phyloP scores from a whole-genome alignment of 495 filamentous ascomycete genomes.

The Trichocladium antarcticum region DNA sequence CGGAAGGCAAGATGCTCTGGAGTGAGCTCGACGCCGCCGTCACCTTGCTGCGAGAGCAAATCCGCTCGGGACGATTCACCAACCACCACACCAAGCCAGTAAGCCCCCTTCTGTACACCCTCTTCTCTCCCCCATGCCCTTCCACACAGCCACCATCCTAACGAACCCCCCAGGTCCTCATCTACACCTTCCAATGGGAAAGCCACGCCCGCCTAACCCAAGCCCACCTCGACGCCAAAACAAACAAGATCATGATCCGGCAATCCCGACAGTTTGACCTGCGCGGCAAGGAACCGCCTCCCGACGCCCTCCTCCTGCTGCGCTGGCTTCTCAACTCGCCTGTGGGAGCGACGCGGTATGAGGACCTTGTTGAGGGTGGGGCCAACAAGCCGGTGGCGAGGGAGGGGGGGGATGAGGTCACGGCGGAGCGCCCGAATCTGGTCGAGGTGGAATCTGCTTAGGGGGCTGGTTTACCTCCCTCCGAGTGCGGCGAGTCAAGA shows the following conservation, averaged over 20 bases:
- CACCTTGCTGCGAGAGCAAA: background rate
- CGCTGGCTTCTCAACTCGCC: conserved; percentile 1
- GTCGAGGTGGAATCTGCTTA: background rate
- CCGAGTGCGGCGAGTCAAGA: no score
- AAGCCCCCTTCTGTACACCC: background rate
- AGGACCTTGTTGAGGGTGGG: background rate
- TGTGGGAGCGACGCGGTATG: background rate
- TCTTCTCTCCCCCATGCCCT: background rate
- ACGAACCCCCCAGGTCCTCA: background rate
- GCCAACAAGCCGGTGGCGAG: background rate
- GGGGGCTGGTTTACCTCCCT: no score
- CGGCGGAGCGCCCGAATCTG: background rate
- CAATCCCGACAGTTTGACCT: background rate
- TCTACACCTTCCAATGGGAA: background rate
- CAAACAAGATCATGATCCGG: background rate
- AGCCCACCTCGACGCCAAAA: background rate
- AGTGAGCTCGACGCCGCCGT: background rate
- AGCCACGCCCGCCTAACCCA: background rate
- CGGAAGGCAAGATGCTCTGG: background rate
- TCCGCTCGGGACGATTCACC: background rate
- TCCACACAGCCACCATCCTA: background rate
- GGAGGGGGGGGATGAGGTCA: background rate
- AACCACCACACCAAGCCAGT: background rate
- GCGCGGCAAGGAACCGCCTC: background rate
- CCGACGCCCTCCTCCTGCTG: background rate